Evolutionary conservation across 129 eudicot species (phyloP).

Genomic region (Apium graveolens): DNA sequence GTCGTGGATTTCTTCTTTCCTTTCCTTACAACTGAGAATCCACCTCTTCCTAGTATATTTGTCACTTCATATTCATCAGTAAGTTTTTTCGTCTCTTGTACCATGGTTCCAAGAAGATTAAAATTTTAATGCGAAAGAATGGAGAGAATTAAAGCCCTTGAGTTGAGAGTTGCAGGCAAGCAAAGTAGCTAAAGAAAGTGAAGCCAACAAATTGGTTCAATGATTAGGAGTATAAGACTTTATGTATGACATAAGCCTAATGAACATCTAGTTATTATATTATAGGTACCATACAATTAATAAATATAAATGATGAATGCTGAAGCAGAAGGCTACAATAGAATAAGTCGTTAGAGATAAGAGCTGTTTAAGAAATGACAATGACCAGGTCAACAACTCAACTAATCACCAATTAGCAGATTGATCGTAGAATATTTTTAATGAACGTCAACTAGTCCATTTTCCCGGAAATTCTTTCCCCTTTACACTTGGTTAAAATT

Average conservation of each 20-base stretch:
- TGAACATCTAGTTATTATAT: conserved; percentile 8
- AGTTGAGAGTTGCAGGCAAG: conserved; percentile 4
- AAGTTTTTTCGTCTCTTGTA: conserved; percentile 46
- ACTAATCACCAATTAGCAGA: not conserved
- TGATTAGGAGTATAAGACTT: conserved; percentile 11
- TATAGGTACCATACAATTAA: not conserved
- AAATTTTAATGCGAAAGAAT: not conserved
- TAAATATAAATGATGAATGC: not conserved
- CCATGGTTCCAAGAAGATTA: conserved; percentile 33
- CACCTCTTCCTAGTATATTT: conserved; percentile 64
- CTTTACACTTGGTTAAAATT: not conserved
- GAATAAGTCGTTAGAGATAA: conserved; percentile 10
- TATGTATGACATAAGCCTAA: conserved; percentile 27
- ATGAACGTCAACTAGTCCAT: not conserved
- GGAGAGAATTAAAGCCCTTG: not conserved
- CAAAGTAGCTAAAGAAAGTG: not conserved
- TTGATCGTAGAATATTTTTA: not conserved
- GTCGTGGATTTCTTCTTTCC: conserved; percentile 37
- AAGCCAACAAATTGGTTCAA: not conserved
- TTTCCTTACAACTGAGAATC: conserved; percentile 67
- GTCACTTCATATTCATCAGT: conserved; percentile 70
- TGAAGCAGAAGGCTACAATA: conserved; percentile 1
- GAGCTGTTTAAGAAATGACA: conserved; percentile 11
- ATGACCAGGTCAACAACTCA: conserved; percentile 9
- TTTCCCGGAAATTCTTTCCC: too few relatives aligned